These are phyloP conservation scores for Trypethelium eluteriae DNA, from an alignment of 495 filamentous ascomycete species.

Conservation along the genomic window DNA sequence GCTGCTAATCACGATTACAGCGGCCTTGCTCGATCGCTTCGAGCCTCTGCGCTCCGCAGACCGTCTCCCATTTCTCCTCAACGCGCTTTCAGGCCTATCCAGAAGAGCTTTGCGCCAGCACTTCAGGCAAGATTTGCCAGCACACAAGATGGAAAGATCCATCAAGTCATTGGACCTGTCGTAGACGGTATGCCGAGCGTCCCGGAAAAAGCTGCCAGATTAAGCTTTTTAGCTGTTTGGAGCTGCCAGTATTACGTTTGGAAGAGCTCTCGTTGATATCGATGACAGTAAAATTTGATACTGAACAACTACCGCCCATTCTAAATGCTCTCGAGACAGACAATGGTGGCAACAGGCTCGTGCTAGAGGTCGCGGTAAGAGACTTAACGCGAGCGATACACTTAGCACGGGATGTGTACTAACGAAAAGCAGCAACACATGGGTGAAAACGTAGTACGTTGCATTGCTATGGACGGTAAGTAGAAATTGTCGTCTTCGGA, in stretches of 20 bases:
- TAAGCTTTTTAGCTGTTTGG: conserved; percentile 22
- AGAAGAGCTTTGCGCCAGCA: conserved; percentile 30
- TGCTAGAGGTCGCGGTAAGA: conserved; percentile 93
- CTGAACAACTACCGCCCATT: conserved; percentile 89
- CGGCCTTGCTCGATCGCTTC: conserved; percentile 35
- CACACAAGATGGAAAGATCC: conserved; percentile 38
- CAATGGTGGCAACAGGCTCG: conserved; percentile 89
- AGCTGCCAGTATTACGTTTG: conserved; percentile 19
- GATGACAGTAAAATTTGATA: conserved; percentile 80
- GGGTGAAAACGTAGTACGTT: conserved; percentile 97
- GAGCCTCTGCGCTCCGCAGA: conserved; percentile 25
- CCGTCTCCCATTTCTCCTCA: conserved; percentile 21
- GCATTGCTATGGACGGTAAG: conserved; percentile 99
- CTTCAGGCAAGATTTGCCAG: conserved; percentile 33
- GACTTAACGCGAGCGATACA: conserved; percentile 6
- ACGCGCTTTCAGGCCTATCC: conserved; percentile 35
- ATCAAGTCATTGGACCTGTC: conserved; percentile 60
- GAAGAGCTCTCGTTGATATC: conserved; percentile 36
- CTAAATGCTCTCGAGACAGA: conserved; percentile 89
- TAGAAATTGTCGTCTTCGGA: background rate
- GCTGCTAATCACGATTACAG: conserved; percentile 26
- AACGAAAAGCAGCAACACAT: conserved; percentile 75
- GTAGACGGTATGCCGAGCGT: conserved; percentile 55
- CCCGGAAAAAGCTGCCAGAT: background rate
- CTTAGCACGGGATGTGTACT: background rate